A percentile compares a stretch with the other conserved stretches of the same genome.
These are phyloP conservation scores for Diplodia sapinea DNA, from an alignment of 2,329 filamentous ascomycete species.

Conservation along the genomic window DNA sequence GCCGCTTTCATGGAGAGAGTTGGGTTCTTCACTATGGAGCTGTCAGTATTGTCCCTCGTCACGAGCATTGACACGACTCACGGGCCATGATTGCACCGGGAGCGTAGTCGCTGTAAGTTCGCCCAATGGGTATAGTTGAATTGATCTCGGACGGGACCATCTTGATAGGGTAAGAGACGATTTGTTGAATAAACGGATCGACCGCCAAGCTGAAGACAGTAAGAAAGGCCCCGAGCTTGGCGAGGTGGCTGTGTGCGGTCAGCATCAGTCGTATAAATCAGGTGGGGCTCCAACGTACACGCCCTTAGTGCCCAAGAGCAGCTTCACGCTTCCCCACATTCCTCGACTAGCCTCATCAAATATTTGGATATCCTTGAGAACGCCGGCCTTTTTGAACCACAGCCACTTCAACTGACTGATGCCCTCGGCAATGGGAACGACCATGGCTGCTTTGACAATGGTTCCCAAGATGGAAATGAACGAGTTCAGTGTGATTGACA, in stretches of 20 bases:
- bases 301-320: conserved; percentile 17
- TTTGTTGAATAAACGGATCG: conserved; percentile 34
- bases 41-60: not conserved
- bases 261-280: not conserved
- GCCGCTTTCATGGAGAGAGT: conserved; percentile 23
- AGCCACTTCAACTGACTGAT: conserved; percentile 49
- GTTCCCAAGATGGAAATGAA: conserved; percentile 45
- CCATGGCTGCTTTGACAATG: conserved; percentile 41
- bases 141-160: not conserved
- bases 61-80: not conserved
- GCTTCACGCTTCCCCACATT: conserved; percentile 13
- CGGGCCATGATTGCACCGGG: conserved; percentile 1
- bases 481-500: conserved; percentile 40
- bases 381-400: conserved; percentile 36
- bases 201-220: conserved; percentile 30
- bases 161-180: conserved; percentile 27
- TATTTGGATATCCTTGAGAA: conserved; percentile 27
- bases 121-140: conserved; percentile 7
- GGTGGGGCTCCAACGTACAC: not conserved
- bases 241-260: conserved; percentile 10
- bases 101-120: conserved; percentile 2
- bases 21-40: not conserved
- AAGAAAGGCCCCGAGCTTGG: conserved; percentile 31
- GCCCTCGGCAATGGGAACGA: conserved; percentile 42
- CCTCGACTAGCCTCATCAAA: conserved; percentile 30